Evolutionary conservation across 371 early-diverging fungal species (phyloP).

Genomic region (Mucor ambiguus): DNA sequence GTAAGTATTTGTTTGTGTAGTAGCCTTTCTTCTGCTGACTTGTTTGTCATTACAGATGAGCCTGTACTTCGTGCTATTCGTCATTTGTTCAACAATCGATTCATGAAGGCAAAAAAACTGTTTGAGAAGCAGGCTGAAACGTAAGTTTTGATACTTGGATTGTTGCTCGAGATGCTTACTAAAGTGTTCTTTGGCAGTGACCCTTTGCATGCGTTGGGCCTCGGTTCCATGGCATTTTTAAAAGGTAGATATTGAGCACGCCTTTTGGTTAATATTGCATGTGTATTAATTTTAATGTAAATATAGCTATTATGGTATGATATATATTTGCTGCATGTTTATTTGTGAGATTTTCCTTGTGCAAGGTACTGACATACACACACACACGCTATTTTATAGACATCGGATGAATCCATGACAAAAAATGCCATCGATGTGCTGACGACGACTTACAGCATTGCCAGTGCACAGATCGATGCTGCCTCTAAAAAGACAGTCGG

Average conservation of each 20-base stretch:
- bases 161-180: background rate
- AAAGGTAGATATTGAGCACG: constrained; percentile 38
- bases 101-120: constrained; percentile 53
- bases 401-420: constrained; percentile 56
- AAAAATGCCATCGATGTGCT: constrained; percentile 59
- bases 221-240: constrained; percentile 54
- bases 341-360: background rate
- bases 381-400: too few species aligned
- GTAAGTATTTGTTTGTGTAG: constrained; percentile 22
- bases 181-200: constrained; percentile 27
- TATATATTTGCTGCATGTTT: background rate
- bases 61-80: constrained; percentile 56
- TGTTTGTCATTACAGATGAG: constrained; percentile 17
- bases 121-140: constrained; percentile 41
- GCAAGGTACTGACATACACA: background rate
- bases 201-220: constrained; percentile 51
- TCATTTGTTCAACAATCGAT: constrained; percentile 62
- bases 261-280: background rate
- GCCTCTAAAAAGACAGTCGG: constrained; percentile 57
- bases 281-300: background rate
- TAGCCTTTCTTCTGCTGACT: background rate
- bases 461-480: constrained; percentile 63
- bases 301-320: constrained; percentile 39
- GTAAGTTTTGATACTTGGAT: constrained; percentile 12
- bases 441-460: constrained; percentile 53